Percentiles rank a stretch among this genome's conserved stretches.
phyloP scores from a whole-genome alignment of 2,329 filamentous ascomycete species.

The Phaeosphaeria sp. region DNA sequence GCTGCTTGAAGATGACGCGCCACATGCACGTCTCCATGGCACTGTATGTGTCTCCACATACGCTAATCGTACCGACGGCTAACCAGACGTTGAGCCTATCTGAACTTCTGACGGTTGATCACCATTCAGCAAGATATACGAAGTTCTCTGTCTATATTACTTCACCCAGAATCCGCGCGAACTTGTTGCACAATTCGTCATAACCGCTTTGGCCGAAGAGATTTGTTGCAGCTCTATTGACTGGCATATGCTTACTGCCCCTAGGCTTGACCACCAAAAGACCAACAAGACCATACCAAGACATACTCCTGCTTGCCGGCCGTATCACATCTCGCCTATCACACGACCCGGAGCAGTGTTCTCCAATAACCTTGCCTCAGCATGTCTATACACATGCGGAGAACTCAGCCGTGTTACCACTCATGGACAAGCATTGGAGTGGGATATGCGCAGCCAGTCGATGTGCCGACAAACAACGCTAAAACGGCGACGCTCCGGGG shows the following conservation, averaged over 20 bases:
- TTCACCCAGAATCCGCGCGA: background rate
- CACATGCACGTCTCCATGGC: background rate
- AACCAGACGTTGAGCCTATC: background rate
- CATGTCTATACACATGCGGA: background rate
- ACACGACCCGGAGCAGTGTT: background rate
- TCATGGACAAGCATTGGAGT: background rate
- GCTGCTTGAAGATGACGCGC: background rate
- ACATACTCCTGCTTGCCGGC: background rate
- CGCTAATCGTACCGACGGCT: background rate
- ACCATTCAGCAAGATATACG: background rate
- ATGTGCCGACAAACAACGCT: slow-evolving; percentile 22
- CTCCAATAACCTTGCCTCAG: background rate
- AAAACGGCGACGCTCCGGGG: slow-evolving; percentile 22
- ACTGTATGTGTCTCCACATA: slow-evolving; percentile 1
- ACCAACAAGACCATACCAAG: background rate
- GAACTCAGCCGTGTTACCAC: background rate
- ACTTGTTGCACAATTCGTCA: too few relatives aligned
- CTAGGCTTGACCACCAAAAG: background rate
- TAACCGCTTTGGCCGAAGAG: too few relatives aligned
- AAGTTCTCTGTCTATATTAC: too few relatives aligned
- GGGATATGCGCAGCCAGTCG: slow-evolving; percentile 7
- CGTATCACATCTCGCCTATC: background rate
- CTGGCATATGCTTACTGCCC: background rate
- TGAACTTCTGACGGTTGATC: background rate
- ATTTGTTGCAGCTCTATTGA: background rate